phyloP scores from a whole-genome alignment of 257 asterid species.

The Plantago ovata region DNA sequence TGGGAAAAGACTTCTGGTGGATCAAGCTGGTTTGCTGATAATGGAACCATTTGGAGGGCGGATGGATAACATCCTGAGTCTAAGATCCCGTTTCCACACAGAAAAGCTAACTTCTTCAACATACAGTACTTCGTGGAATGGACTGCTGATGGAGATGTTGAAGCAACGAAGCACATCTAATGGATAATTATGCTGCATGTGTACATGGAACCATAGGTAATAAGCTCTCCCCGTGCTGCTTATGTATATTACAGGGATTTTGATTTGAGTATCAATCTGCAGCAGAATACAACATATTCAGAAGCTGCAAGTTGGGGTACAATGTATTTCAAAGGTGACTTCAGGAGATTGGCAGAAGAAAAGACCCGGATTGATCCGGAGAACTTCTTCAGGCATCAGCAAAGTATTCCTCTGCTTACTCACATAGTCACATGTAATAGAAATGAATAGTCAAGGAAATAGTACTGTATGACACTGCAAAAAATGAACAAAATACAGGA shows the following conservation, averaged over 20 bases:
- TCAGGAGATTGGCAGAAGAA: slow-evolving; percentile 36
- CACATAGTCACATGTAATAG: no score
- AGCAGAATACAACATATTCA: slow-evolving; percentile 22
- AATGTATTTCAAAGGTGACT: slow-evolving; percentile 47
- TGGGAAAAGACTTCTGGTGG: slow-evolving; percentile 24
- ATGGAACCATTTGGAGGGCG: slow-evolving; percentile 61
- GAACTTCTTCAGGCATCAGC: slow-evolving; percentile 53
- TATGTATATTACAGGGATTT: slow-evolving; percentile 58
- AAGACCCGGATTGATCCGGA: slow-evolving; percentile 47
- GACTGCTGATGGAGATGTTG: slow-evolving; percentile 22
- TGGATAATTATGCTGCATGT: slow-evolving; percentile 39
- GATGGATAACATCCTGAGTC: slow-evolving; percentile 33
- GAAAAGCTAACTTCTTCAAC: slow-evolving; percentile 39
- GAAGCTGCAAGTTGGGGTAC: slow-evolving; percentile 45
- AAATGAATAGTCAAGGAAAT: no score
- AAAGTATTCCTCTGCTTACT: slow-evolving; percentile 42
- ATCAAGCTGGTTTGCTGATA: slow-evolving; percentile 29
- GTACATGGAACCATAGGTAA: slow-evolving; percentile 43
- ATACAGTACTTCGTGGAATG: slow-evolving; percentile 55
- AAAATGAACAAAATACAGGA: no score
- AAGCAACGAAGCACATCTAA: slow-evolving; percentile 23
- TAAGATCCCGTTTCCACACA: slow-evolving; percentile 58
- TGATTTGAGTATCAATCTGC: slow-evolving; percentile 44
- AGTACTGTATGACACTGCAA: no score
- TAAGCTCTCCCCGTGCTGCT: slow-evolving; percentile 49